Evolutionary conservation across 192 early-diverging fungal genomes (phyloP), one percentile per base, ranked within the genome.

Genomic region (Phycomyces nitens): DNA sequence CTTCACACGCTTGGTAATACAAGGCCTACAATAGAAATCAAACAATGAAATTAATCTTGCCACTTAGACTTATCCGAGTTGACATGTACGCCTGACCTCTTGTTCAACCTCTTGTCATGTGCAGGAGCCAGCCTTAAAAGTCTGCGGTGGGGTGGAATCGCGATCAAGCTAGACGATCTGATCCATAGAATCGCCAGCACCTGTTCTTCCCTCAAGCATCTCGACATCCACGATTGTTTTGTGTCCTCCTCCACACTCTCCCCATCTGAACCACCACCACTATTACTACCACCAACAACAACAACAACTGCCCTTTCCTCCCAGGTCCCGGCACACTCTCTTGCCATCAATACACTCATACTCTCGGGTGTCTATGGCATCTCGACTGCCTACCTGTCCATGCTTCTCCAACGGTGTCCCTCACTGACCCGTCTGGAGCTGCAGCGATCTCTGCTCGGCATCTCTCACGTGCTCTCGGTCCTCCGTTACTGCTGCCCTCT

Each of bases 201-300:
- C 5, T 68, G 59, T 49, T 11, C n/a, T 24, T 18, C 54, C 9
- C 20, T 68, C 16, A 56, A 29, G 0, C 41, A 29, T 9, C 53
- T 68, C n/a, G 24, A 22, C 12, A 20, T 68, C 11, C 40, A 54
- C 18, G 66, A 68, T 14, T 68, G 66, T 44, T 68, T 68, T 26
- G 60, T 47, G 4, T 2, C 44, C 18, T 47, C 44, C 11, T 7
- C 12, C 3, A 11, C 14, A 3, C 47, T 49, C 14, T 49, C 40
- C n/a, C 12, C 27, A 27, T 40, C 58, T n/a, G n/a, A 40, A 20
- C 58, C 12, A 21, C 14, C 4, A n/a, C 7, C 12, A 59, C 21
- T 59, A n/a, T 21, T 40, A 27, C 7, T 1, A 55, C 9, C 20
- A 50, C 40, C 42, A 42, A 27, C 39, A 41, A 41, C 50, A 21